phyloP scores from a whole-genome alignment of 257 asterid species.

The Craterostigma plantagineum region DNA sequence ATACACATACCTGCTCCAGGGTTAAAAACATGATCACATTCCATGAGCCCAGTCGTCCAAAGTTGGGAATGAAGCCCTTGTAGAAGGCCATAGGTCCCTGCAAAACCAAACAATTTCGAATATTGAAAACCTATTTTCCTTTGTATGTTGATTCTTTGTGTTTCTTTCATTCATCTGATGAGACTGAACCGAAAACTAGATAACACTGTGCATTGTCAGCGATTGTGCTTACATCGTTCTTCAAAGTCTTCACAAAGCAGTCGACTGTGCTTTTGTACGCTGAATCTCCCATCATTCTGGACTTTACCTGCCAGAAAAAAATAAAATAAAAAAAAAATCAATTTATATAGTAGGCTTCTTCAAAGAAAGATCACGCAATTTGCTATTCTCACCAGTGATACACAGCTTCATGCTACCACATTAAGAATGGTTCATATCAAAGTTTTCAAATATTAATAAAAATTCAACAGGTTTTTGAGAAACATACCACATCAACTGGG shows the following conservation, averaged over 20 bases:
- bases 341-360: too few species aligned
- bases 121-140: too few species aligned
- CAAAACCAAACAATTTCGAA: not conserved
- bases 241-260: conserved; percentile 90
- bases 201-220: not conserved
- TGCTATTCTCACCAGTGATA: too few species aligned
- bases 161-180: too few species aligned
- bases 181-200: not conserved
- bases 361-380: too few species aligned
- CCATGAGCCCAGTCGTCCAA: conserved; percentile 94
- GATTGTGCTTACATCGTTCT: conserved; percentile 59
- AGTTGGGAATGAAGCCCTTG: conserved; percentile 89
- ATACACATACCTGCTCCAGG: conserved; percentile 63
- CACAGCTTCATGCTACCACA: conserved; percentile 7
- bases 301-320: conserved; percentile 59
- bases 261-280: conserved; percentile 73
- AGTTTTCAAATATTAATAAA: not conserved
- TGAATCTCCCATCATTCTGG: conserved; percentile 98
- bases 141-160: too few species aligned
- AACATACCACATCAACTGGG: conserved; percentile 92
- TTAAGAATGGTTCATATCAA: conserved; percentile 2
- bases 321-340: too few species aligned
- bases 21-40: conserved; percentile 90
- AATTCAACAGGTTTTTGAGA: not conserved
- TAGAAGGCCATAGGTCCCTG: conserved; percentile 97